These are phyloP conservation scores for Emiliania huxleyi DNA, from an alignment of 78 protist genomes.

Conservation along the genomic window DNA sequence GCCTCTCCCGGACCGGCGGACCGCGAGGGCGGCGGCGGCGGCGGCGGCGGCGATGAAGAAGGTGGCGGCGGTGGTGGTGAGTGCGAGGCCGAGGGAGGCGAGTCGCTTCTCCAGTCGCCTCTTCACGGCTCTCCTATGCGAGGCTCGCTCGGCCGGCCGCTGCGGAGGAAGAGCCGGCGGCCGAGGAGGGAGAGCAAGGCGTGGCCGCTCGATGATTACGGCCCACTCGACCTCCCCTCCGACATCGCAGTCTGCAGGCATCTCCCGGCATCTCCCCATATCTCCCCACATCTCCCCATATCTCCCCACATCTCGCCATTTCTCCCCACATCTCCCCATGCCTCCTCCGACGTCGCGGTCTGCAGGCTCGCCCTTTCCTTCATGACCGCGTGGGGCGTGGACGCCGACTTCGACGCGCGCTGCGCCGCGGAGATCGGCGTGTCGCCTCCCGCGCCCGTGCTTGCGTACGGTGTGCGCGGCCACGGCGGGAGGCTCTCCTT, in stretches of 20 bases:
- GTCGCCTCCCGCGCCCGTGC: neutral
- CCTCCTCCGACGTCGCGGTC: neutral
- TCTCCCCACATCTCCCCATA: too few species aligned
- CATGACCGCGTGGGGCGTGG: neutral
- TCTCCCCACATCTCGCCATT: too few species aligned
- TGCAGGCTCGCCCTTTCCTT: neutral
- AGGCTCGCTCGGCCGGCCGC: neutral
- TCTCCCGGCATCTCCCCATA: neutral
- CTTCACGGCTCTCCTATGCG: neutral
- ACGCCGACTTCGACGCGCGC: neutral
- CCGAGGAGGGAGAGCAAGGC: neutral
- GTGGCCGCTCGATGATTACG: neutral
- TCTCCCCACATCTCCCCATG: too few species aligned
- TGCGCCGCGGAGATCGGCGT: neutral
- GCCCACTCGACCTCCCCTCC: neutral
- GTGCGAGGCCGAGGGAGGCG: too few species aligned
- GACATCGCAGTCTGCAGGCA: neutral
- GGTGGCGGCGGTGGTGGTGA: too few species aligned
- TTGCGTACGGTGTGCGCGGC: conserved; percentile 12
- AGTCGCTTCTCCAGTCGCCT: too few species aligned
- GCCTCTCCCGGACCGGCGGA: too few species aligned
- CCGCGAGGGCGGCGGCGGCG: too few species aligned
- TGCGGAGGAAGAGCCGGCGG: too few species aligned
- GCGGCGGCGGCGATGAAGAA: too few species aligned
- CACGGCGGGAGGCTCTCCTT: neutral